Conservation (phyloP, 495 filamentous ascomycete species). For the Lichenothelia convexa region DNA sequence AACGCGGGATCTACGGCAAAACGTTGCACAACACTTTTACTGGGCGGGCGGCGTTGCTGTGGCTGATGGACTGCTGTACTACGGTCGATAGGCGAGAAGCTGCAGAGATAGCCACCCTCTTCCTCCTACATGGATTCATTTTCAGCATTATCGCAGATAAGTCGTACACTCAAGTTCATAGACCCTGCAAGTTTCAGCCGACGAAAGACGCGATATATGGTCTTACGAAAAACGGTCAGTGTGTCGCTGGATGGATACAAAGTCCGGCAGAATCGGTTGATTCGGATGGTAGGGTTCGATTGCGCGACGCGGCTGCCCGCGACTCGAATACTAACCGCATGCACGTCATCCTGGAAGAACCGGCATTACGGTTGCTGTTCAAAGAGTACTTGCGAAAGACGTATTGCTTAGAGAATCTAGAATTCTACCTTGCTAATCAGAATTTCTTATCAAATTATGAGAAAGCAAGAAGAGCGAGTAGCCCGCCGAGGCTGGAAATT, state of each 20-base stretch:
- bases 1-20: slow-evolving; percentile 61
- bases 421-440: slow-evolving; percentile 86
- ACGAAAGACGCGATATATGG: slow-evolving; percentile 81
- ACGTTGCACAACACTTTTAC: slow-evolving; percentile 58
- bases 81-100: slow-evolving; percentile 85
- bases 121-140: slow-evolving; percentile 73
- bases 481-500: slow-evolving; percentile 48
- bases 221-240: slow-evolving; percentile 66
- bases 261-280: slow-evolving; percentile 31
- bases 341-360: slow-evolving; percentile 78
- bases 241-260: slow-evolving; percentile 49
- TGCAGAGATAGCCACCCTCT: slow-evolving; percentile 61
- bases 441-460: slow-evolving; percentile 76
- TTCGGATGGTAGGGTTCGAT: slow-evolving; percentile 20
- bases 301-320: slow-evolving; percentile 38
- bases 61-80: slow-evolving; percentile 96
- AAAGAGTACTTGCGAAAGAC: slow-evolving; percentile 89
- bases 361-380: slow-evolving; percentile 80
- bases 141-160: slow-evolving; percentile 61
- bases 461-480: slow-evolving; percentile 31
- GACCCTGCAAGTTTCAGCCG: slow-evolving; percentile 77
- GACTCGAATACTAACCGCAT: slow-evolving; percentile 93
- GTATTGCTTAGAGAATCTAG: slow-evolving; percentile 91
- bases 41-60: slow-evolving; percentile 78
- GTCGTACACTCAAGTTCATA: slow-evolving; percentile 27